These are phyloP conservation scores for Gnaphalium uliginosum DNA, from an alignment of 129 eudicot genomes.

Conservation along the genomic window DNA sequence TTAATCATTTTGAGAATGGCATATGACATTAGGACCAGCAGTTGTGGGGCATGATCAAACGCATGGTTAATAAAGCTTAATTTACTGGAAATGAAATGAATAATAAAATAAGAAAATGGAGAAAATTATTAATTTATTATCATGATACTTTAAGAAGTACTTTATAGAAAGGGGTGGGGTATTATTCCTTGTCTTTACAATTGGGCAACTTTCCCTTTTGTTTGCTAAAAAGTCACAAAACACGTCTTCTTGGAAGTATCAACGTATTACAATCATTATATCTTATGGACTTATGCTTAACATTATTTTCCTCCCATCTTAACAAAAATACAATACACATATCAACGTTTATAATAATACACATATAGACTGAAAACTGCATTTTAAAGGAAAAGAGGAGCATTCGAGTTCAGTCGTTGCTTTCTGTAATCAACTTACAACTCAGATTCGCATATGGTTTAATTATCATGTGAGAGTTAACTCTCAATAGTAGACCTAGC, in stretches of 20 bases:
- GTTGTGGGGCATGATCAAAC: not conserved
- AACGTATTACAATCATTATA: slow-evolving; percentile 24
- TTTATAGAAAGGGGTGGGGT: slow-evolving; percentile 41
- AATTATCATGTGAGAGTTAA: no score
- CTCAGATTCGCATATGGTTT: no score
- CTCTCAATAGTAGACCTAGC: no score
- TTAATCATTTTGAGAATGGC: not conserved
- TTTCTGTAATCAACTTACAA: no score
- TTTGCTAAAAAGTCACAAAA: slow-evolving; percentile 45
- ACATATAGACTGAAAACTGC: no score
- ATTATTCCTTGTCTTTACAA: slow-evolving; percentile 53
- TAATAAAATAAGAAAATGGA: not conserved
- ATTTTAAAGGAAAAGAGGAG: no score
- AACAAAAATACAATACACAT: no score
- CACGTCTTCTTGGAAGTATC: slow-evolving; percentile 41
- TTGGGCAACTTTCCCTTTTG: slow-evolving; percentile 44
- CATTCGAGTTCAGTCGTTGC: no score
- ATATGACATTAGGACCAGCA: not conserved
- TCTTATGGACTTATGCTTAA: not conserved
- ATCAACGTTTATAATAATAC: no score
- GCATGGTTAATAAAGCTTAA: not conserved
- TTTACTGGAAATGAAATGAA: not conserved
- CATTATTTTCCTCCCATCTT: slow-evolving; percentile 4
- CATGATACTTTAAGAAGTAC: slow-evolving; percentile 27
- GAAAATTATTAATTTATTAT: not conserved